Evolutionary conservation across 495 filamentous ascomycete species (phyloP).

Genomic region (Bathelium albidoporum): DNA sequence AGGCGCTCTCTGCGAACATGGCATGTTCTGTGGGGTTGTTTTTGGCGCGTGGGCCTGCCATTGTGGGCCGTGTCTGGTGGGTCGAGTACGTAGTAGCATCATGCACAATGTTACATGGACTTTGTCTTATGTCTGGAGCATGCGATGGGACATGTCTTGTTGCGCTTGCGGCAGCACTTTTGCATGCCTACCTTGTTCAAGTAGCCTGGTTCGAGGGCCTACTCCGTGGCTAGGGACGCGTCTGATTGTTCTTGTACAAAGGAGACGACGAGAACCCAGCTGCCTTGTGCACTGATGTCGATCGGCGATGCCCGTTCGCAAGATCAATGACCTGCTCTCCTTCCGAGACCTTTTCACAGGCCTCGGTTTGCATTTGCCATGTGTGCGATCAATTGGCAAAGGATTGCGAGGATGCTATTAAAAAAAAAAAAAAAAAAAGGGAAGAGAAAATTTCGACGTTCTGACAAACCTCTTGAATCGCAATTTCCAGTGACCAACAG

Average conservation of each 20-base stretch:
- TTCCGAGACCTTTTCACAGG: too few species aligned
- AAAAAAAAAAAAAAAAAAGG: neutral
- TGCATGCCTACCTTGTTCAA: too few species aligned
- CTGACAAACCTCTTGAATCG: too few species aligned
- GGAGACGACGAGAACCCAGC: too few species aligned
- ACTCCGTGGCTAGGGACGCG: neutral
- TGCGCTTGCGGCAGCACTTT: neutral
- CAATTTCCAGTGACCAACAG: too few species aligned
- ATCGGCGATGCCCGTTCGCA: too few species aligned
- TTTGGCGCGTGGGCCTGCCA: neutral
- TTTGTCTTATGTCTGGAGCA: neutral
- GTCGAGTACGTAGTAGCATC: neutral
- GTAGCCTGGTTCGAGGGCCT: neutral
- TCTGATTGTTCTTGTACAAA: neutral
- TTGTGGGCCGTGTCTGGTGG: neutral
- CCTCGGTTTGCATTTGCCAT: too few species aligned
- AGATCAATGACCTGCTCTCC: too few species aligned
- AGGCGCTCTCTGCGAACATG: neutral
- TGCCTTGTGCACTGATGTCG: too few species aligned
- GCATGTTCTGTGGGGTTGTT: neutral
- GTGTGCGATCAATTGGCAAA: too few species aligned
- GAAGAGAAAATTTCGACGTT: too few species aligned
- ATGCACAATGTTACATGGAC: neutral
- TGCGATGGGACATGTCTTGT: neutral
- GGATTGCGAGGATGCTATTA: neutral